phyloP scores from a whole-genome alignment of 2,329 filamentous ascomycete species.

The Teratosphaeria zuluensis region DNA sequence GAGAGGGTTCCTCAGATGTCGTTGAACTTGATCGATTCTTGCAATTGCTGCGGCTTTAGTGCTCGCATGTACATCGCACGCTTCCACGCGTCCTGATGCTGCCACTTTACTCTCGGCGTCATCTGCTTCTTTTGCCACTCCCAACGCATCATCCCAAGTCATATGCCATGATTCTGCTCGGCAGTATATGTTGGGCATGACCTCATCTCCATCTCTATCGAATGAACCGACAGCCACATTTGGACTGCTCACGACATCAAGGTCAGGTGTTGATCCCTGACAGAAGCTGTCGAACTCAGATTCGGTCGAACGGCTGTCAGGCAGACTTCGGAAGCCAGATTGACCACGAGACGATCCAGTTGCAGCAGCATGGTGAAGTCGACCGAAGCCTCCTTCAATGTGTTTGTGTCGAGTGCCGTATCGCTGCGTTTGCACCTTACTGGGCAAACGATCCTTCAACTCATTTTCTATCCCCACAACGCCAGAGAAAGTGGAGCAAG shows the following conservation, averaged over 20 bases:
- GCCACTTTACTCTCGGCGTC: background rate
- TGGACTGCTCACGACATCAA: background rate
- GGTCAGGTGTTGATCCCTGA: background rate
- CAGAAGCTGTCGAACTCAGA: background rate
- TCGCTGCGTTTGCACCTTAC: background rate
- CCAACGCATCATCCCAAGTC: background rate
- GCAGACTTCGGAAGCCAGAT: background rate
- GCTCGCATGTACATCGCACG: background rate
- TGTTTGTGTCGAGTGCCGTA: background rate
- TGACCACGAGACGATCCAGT: background rate
- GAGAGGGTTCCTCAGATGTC: background rate
- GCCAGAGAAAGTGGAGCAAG: background rate
- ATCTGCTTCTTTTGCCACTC: background rate
- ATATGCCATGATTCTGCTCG: background rate
- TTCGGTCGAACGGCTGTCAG: background rate
- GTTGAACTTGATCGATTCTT: background rate
- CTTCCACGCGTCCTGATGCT: background rate
- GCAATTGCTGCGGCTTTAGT: background rate
- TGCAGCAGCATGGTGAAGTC: background rate
- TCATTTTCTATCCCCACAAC: background rate
- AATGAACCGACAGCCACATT: background rate
- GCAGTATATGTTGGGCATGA: background rate
- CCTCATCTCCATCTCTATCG: background rate
- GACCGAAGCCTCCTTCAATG: background rate
- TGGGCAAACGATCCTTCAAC: background rate